A percentile compares a stretch with the other conserved stretches of the same genome.
Evolutionary conservation across 352 stramenopile genomes (phyloP).

Genomic region (Pythium periplocum): DNA sequence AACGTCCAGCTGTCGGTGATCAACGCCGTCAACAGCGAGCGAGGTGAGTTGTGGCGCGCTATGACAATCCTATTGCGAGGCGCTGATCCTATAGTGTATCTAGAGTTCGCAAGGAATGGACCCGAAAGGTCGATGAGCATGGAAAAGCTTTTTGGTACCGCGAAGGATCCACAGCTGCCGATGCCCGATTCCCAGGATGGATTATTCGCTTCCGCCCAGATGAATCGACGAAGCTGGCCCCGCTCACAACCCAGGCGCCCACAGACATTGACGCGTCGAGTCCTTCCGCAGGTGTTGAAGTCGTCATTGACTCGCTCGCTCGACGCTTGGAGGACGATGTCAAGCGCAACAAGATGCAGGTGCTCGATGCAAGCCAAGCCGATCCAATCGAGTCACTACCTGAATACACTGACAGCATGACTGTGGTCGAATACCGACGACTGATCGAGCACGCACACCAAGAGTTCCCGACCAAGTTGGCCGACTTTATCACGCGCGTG

Average conservation of each 20-base stretch:
- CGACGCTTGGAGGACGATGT: neutral
- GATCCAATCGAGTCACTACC: slow-evolving; percentile 3
- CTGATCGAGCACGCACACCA: slow-evolving; percentile 7
- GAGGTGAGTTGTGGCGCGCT: neutral
- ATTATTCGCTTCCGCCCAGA: neutral
- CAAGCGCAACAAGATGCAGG: neutral
- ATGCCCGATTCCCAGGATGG: neutral
- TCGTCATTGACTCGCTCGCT: neutral
- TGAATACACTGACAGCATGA: slow-evolving; percentile 14
- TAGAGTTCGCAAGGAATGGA: slow-evolving; percentile 14
- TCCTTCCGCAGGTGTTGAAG: neutral
- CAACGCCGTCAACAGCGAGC: neutral
- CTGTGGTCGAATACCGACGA: neutral
- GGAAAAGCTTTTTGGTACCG: slow-evolving; percentile 9
- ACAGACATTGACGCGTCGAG: neutral
- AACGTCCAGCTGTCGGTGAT: neutral
- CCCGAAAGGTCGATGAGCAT: slow-evolving; percentile 9
- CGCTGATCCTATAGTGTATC: neutral
- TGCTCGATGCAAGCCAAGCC: neutral
- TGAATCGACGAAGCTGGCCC: neutral
- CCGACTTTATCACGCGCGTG: slow-evolving; percentile 7
- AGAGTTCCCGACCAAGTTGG: slow-evolving; percentile 12
- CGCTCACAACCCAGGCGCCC: neutral
- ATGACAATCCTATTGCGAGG: neutral
- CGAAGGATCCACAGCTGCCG: neutral